phyloP scores from a whole-genome alignment of 75 land plant genomes.

The Azolla pinnata region DNA sequence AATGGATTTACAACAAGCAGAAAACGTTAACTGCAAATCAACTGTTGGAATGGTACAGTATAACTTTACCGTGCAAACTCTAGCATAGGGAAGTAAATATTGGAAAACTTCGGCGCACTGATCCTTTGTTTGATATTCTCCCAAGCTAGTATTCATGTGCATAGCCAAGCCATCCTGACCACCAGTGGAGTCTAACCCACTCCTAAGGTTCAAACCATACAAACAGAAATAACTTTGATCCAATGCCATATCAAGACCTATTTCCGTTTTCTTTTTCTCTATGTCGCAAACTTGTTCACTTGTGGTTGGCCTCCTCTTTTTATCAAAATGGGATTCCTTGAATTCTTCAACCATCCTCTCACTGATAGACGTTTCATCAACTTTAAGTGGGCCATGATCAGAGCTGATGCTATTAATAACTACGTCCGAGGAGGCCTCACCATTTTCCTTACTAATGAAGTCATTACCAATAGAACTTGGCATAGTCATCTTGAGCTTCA shows the following conservation, averaged over 20 bases:
- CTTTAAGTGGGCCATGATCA: not conserved
- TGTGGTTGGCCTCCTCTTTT: conserved; percentile 8
- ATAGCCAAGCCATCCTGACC: conserved; percentile 66
- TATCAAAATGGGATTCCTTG: not conserved
- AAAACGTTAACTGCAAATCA: not conserved
- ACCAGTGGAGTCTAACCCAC: conserved; percentile 47
- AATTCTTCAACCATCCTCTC: not conserved
- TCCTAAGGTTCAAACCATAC: conserved; percentile 84
- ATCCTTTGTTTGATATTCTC: conserved; percentile 92
- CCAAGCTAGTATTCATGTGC: conserved; percentile 80
- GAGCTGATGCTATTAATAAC: no score
- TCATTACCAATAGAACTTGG: not conserved
- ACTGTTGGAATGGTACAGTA: not conserved
- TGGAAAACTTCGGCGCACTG: conserved; percentile 97
- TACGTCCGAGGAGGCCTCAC: no score
- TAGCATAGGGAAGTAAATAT: conserved; percentile 85
- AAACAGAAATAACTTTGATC: conserved; percentile 96
- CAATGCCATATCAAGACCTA: conserved; percentile 71
- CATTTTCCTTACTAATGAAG: not conserved
- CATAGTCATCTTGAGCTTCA: conserved; percentile 36
- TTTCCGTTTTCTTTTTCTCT: conserved; percentile 58
- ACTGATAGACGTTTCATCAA: not conserved
- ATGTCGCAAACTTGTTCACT: conserved; percentile 23
- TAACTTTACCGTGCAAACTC: conserved; percentile 68
- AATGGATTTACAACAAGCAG: no score